These are phyloP conservation scores for Ceratocystis cubensis DNA, from an alignment of 2,329 filamentous ascomycete species.

Conservation along the genomic window DNA sequence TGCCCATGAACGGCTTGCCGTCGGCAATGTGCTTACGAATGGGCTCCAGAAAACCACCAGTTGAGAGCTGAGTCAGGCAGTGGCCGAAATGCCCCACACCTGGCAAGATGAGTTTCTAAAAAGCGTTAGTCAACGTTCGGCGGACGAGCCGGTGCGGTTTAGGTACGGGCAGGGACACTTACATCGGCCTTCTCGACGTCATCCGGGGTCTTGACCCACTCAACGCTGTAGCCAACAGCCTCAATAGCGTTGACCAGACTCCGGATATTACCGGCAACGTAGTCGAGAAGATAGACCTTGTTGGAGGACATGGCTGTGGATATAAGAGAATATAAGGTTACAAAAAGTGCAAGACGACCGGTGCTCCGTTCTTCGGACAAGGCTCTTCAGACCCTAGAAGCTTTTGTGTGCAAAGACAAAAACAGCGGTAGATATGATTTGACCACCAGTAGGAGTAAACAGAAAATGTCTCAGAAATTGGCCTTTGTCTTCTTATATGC, in stretches of 20 bases:
- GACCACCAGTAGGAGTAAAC: not conserved
- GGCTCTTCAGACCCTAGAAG: not conserved
- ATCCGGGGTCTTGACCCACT: constrained; percentile 77
- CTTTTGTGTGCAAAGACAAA: not conserved
- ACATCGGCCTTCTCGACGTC: constrained; percentile 81
- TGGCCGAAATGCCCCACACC: constrained; percentile 97
- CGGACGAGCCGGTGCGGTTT: not conserved
- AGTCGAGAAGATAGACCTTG: constrained; percentile 67
- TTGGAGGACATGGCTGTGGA: constrained; percentile 44
- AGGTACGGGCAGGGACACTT: constrained; percentile 24
- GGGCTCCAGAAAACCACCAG: constrained; percentile 71
- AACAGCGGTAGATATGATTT: not conserved
- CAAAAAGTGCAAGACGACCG: not conserved
- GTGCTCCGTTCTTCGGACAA: constrained; percentile 18
- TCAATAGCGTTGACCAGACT: constrained; percentile 97
- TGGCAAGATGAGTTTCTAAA: constrained; percentile 80
- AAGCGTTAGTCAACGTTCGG: constrained; percentile 16
- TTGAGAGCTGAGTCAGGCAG: constrained; percentile 72
- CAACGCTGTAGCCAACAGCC: constrained; percentile 81
- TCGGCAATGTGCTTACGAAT: constrained; percentile 70
- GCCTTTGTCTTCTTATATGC: not conserved
- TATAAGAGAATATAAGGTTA: not conserved
- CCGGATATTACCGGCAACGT: constrained; percentile 91
- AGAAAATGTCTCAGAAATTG: not conserved
- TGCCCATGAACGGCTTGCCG: constrained; percentile 96